phyloP scores from a whole-genome alignment of 2,329 filamentous ascomycete genomes.

The Beauveria rudraprayagi region DNA sequence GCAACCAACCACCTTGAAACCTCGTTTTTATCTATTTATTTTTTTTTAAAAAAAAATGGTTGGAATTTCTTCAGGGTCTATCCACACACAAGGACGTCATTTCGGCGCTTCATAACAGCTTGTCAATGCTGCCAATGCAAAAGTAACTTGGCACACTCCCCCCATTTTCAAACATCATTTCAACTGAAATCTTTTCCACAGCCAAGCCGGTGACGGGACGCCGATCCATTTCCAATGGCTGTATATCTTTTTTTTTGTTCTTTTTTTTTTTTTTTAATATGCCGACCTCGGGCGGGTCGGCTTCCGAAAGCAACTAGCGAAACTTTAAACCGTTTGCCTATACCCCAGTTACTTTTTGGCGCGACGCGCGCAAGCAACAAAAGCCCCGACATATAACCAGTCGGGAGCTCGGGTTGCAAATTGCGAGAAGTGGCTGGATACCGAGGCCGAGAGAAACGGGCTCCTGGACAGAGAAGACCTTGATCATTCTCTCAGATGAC shows the following conservation, averaged over 20 bases:
- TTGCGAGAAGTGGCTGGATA: too few relatives aligned
- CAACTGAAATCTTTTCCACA: neutral
- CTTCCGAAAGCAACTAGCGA: neutral
- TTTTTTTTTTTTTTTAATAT: neutral
- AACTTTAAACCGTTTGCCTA: neutral
- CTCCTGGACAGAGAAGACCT: too few relatives aligned
- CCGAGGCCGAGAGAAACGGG: too few relatives aligned
- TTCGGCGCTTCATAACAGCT: neutral
- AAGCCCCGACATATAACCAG: too few relatives aligned
- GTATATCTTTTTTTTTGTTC: neutral
- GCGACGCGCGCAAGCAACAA: too few relatives aligned
- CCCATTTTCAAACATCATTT: neutral
- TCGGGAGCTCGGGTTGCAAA: too few relatives aligned
- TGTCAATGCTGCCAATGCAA: neutral
- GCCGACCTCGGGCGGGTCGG: neutral
- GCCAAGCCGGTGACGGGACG: neutral
- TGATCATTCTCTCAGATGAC: neutral
- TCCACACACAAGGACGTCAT: neutral
- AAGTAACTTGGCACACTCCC: too few relatives aligned
- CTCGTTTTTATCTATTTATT: neutral
- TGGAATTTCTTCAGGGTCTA: neutral
- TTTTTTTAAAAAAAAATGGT: too few relatives aligned
- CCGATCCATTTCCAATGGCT: neutral
- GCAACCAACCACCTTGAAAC: neutral
- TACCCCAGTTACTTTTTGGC: neutral